Conservation (phyloP, 2,329 filamentous ascomycete species). For the Metarhizium robertsii region DNA sequence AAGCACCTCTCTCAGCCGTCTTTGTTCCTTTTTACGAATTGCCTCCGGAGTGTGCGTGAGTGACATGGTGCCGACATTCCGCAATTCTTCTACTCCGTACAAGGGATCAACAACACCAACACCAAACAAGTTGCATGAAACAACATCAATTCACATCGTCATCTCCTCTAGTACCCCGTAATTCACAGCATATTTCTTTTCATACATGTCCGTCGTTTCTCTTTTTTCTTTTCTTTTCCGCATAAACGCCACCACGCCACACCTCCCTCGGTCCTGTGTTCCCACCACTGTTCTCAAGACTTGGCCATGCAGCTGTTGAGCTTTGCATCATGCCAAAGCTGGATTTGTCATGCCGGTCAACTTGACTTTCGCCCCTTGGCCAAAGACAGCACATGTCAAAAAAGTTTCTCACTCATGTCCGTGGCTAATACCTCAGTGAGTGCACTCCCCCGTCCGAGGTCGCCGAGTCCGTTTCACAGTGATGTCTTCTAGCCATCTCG, state of each 20-base stretch:
- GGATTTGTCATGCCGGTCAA: not conserved
- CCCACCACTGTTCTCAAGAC: not conserved
- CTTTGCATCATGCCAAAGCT: not conserved
- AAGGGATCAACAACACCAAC: too few species aligned
- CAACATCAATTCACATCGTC: not conserved
- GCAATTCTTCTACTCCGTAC: too few species aligned
- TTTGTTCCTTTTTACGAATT: not conserved
- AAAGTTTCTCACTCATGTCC: not conserved
- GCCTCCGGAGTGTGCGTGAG: not conserved
- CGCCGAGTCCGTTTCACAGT: not conserved
- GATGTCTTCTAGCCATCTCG: slow-evolving; percentile 20
- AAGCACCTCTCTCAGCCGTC: not conserved
- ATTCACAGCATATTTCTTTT: not conserved
- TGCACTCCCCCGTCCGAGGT: not conserved
- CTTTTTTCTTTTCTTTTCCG: not conserved
- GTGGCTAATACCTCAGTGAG: not conserved
- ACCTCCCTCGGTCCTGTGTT: not conserved
- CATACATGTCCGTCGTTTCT: not conserved
- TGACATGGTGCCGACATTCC: too few species aligned
- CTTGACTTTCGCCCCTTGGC: not conserved
- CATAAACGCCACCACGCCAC: not conserved
- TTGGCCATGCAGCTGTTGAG: not conserved
- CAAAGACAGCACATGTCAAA: not conserved
- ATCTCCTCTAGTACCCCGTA: not conserved
- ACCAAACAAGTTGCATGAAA: not conserved